Conservation (phyloP, 2,329 filamentous ascomycete species). For the Nakataea oryzae region DNA sequence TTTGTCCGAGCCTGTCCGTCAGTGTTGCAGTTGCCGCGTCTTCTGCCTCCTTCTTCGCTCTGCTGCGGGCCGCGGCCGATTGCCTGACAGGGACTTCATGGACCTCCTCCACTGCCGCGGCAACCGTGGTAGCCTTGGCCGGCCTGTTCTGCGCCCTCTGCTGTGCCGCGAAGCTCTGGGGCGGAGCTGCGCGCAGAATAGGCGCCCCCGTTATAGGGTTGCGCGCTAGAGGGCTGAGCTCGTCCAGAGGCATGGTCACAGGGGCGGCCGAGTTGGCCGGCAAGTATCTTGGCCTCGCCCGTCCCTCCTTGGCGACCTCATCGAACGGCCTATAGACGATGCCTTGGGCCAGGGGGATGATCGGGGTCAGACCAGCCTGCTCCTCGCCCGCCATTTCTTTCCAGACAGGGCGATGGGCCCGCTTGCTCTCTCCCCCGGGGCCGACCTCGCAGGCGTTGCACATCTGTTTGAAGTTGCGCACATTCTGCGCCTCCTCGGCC, state of each 20-base stretch:
- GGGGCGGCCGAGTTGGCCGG: conserved; percentile 1
- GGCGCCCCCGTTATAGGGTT: conserved; percentile 23
- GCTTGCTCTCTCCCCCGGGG: conserved; percentile 35
- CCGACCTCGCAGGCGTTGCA: conserved; percentile 50
- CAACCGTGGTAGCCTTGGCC: background rate
- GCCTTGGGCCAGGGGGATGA: conserved; percentile 49
- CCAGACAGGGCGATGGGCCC: conserved; percentile 47
- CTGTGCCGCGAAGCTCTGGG: conserved; percentile 57
- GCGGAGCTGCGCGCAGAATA: conserved; percentile 36
- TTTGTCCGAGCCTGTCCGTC: background rate
- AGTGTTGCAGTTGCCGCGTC: background rate
- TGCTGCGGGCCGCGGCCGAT: conserved; percentile 1
- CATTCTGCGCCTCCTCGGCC: conserved; percentile 33
- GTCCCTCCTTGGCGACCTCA: conserved; percentile 46
- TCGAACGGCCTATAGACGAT: conserved; percentile 57
- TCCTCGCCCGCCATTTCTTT: conserved; percentile 60
- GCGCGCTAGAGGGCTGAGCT: conserved; percentile 21
- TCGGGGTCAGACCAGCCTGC: conserved; percentile 52
- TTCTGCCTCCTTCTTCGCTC: background rate
- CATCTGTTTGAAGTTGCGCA: conserved; percentile 43
- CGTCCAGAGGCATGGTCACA: conserved; percentile 12
- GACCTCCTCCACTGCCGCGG: background rate
- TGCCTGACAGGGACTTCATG: background rate
- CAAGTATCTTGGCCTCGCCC: conserved; percentile 18
- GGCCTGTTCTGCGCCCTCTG: conserved; percentile 48